Evolutionary conservation across 768 basidiomycete species (phyloP), one percentile per base, ranked within the genome.

Genomic region (Macrolepiota albuminosa): DNA sequence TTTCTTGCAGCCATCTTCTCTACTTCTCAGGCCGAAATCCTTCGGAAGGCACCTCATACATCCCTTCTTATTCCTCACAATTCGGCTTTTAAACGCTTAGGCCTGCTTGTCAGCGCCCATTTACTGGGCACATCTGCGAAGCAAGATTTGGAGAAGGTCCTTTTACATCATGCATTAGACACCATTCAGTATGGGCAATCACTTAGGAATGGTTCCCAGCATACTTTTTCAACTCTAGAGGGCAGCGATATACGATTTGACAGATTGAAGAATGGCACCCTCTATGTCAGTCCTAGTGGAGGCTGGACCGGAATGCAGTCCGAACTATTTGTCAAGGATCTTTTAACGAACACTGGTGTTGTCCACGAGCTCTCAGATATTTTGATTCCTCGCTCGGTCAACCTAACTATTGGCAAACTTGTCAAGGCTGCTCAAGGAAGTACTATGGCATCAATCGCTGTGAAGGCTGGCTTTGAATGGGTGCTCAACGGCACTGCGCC

Each of bases 1-100:
- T 99, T 95, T 75, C 83, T 98, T 51, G 94, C 95, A 0, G 87
- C 93, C 7, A 77, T 94, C 31, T 95, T 93, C 71, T 92, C 96
- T 2, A 89, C 93, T 11, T 84, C 84, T 11, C 82, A 98, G 51
- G 91, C 92, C 9, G 85, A 91, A 36, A 78, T 74, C 24, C 74
- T 93, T 59, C 80, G 84, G 68, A 77, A 68, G 24, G 82, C 81
- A 26, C 87, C 91, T 4, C 84, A 83, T 8, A 87, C 88, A 0
- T 89, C 95, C 3, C 82, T 94, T 59, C 82, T 99, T 43, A 86
- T 97, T 37, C 97, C 97, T 9, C 86, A 83, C 48, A 99, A 99
- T 68, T 70, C 75, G n/a, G 97, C 94, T 0, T 99, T 97, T 76
- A 83, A 86, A 62, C 82, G 86, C 8, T 82, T 98, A 6, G 97